These are phyloP conservation scores for Dictyostelium citrinum DNA, from an alignment of 78 protist species.

Conservation along the genomic window DNA sequence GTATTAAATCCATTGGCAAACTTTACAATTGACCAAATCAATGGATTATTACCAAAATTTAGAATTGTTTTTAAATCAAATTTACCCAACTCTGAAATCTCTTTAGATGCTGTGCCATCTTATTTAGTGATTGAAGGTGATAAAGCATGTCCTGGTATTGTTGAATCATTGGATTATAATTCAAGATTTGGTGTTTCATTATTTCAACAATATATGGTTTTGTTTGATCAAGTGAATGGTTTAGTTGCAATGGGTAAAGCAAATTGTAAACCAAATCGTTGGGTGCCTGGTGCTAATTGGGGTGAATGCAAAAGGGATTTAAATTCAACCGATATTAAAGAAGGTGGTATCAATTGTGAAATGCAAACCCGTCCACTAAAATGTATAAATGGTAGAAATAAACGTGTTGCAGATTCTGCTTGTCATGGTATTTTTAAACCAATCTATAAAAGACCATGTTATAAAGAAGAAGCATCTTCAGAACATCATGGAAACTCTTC, in stretches of 20 bases:
- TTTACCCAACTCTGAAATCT: not conserved
- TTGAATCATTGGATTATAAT: slow-evolving; percentile 40
- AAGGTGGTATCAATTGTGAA: not conserved
- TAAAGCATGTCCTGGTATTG: slow-evolving; percentile 59
- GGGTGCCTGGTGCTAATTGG: slow-evolving; percentile 28
- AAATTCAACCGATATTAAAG: not conserved
- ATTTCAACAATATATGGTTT: slow-evolving; percentile 27
- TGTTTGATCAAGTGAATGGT: slow-evolving; percentile 51
- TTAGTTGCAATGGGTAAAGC: slow-evolving; percentile 44
- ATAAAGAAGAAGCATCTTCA: not conserved
- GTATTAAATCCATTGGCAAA: slow-evolving; percentile 46
- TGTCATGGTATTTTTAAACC: slow-evolving; percentile 3
- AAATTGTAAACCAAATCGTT: slow-evolving; percentile 8
- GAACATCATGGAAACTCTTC: not conserved
- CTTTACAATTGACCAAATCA: slow-evolving; percentile 30
- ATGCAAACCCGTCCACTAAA: slow-evolving; percentile 14
- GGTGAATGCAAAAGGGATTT: not conserved
- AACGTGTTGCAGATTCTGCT: not conserved
- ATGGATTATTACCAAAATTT: slow-evolving; percentile 23
- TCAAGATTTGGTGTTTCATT: slow-evolving; percentile 32
- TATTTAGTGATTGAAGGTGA: slow-evolving; percentile 19
- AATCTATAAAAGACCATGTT: not conserved
- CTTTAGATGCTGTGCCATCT: slow-evolving; percentile 27
- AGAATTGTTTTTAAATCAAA: slow-evolving; percentile 1
- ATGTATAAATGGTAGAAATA: not conserved